Conservation (phyloP, 1,284 basidiomycete species). For the Sporisorium graminicola region DNA sequence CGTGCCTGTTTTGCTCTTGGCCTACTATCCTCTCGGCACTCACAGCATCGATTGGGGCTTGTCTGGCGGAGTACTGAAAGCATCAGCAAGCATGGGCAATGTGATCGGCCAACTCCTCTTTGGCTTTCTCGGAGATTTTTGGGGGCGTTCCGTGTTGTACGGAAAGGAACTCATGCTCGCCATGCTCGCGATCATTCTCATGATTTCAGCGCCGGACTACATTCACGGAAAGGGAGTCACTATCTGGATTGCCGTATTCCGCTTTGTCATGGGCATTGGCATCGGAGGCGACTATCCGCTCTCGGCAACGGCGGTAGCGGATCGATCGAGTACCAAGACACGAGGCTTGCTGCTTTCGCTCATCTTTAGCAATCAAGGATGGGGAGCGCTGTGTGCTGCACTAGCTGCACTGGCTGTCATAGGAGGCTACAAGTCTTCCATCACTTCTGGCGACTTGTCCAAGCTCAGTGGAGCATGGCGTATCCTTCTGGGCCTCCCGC, state of each 20-base stretch:
- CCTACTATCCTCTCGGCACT: conserved; percentile 38
- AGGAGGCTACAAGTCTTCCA: conserved; percentile 75
- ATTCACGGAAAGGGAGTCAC: conserved; percentile 48
- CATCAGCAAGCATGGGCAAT: conserved; percentile 57
- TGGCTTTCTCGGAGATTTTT: conserved; percentile 50
- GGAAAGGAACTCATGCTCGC: conserved; percentile 58
- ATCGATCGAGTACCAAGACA: conserved; percentile 43
- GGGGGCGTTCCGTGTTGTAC: conserved; percentile 55
- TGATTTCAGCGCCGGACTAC: conserved; percentile 53
- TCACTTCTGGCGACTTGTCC: conserved; percentile 29
- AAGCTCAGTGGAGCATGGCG: conserved; percentile 54
- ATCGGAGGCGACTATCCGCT: conserved; percentile 87
- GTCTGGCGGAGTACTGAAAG: conserved; percentile 54
- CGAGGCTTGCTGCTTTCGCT: conserved; percentile 50
- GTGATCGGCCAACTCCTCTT: conserved; percentile 53
- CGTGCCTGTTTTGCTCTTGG: conserved; percentile 43
- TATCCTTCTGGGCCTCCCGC: conserved; percentile 64
- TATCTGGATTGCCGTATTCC: conserved; percentile 47
- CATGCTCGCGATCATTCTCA: conserved; percentile 53
- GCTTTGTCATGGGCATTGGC: conserved; percentile 53
- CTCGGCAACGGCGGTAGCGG: conserved; percentile 71
- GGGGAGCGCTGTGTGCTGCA: conserved; percentile 71
- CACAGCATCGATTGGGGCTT: conserved; percentile 52
- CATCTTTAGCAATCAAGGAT: conserved; percentile 70
- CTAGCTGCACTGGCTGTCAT: conserved; percentile 79